Evolutionary conservation across 2,329 filamentous ascomycete species (phyloP).

Genomic region (Aspergillus luchuensis): DNA sequence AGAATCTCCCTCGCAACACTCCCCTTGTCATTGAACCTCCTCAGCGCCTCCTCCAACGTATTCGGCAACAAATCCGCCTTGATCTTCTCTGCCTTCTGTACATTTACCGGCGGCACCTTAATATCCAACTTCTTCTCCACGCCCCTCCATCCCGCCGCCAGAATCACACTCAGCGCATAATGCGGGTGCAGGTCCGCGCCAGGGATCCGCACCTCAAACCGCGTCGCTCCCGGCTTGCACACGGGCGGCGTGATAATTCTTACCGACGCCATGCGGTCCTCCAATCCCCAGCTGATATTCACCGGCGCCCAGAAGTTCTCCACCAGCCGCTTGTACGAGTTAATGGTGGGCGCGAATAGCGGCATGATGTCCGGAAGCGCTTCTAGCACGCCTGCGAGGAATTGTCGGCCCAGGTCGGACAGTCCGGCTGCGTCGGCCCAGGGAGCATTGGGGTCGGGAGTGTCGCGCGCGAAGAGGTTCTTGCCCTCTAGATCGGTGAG

Average conservation of each 20-base stretch:
- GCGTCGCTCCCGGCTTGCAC: conserved; percentile 65
- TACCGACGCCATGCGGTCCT: conserved; percentile 88
- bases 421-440: conserved; percentile 75
- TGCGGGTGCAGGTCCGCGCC: conserved; percentile 88
- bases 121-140: conserved; percentile 89
- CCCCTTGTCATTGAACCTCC: conserved; percentile 69
- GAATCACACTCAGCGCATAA: conserved; percentile 78
- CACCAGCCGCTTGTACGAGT: conserved; percentile 94
- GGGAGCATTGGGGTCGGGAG: conserved; percentile 67
- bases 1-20: conserved; percentile 91
- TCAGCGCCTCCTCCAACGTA: conserved; percentile 78
- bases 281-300: conserved; percentile 91
- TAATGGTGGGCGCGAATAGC: conserved; percentile 86
- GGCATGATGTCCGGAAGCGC: conserved; percentile 94
- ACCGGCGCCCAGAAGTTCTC: conserved; percentile 99
- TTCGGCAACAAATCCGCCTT: conserved; percentile 62
- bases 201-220: conserved; percentile 29
- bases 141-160: conserved; percentile 90
- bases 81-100: conserved; percentile 65
- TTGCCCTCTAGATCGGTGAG: conserved; percentile 73
- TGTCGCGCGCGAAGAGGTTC: conserved; percentile 77
- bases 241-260: conserved; percentile 85
- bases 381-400: conserved; percentile 83
- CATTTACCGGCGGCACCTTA: conserved; percentile 74
- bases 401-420: conserved; percentile 88